Conservation (phyloP, 129 eudicot genomes). For the Flaveria brownii region DNA sequence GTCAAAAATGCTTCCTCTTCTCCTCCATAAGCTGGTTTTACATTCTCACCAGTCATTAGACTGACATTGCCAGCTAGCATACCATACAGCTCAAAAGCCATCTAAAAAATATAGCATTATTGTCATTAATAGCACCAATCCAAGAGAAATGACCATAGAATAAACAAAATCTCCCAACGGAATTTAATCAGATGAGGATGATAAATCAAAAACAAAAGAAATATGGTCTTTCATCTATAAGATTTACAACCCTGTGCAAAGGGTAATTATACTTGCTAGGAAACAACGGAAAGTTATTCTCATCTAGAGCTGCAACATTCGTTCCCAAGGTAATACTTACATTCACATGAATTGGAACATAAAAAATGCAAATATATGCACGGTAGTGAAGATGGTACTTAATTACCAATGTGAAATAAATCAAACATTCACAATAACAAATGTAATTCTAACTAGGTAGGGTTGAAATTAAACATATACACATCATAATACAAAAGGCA, state of each 20-base stretch:
- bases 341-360: conserved; percentile 1
- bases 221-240: not conserved
- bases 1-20: conserved; percentile 85
- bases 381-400: not conserved
- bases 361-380: not conserved
- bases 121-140: conserved; percentile 2
- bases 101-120: conserved; percentile 41
- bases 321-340: not conserved
- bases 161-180: not conserved
- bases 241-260: conserved; percentile 1
- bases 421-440: not conserved
- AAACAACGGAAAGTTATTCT: not conserved
- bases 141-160: not conserved
- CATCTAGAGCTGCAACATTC: not conserved
- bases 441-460: not conserved
- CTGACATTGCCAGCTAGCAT: conserved; percentile 97
- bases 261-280: not conserved
- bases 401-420: not conserved
- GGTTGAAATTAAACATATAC: not conserved
- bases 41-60: conserved; percentile 91
- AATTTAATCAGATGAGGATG: not conserved
- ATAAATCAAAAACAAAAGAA: not conserved
- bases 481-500: conserved; percentile 15
- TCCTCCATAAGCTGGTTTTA: conserved; percentile 97
- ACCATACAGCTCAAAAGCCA: conserved; percentile 95